phyloP scores from a whole-genome alignment of 441 rosid genomes.

The Populus hybrid region DNA sequence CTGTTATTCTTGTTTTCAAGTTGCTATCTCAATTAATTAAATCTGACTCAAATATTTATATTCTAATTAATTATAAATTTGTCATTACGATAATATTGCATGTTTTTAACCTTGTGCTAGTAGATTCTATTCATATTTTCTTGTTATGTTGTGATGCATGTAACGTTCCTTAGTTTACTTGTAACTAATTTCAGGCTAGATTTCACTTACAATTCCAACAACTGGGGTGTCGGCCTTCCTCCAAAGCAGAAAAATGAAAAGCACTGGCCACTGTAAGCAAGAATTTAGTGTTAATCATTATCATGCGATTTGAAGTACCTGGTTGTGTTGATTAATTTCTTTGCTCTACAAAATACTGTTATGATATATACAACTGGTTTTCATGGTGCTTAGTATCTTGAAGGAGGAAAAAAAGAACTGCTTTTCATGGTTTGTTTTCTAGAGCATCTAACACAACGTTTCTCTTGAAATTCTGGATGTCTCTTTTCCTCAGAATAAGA shows the following conservation, averaged over 20 bases:
- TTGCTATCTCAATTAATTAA: conserved; percentile 4
- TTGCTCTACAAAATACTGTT: neutral
- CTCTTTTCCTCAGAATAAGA: conserved; percentile 50
- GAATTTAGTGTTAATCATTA: conserved; percentile 1
- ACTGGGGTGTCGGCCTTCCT: conserved; percentile 98
- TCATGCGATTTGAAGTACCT: neutral
- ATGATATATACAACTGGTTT: neutral
- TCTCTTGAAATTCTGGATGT: conserved; percentile 6
- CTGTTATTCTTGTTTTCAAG: conserved; percentile 14
- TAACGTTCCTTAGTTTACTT: conserved; percentile 11
- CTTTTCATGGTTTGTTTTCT: conserved; percentile 1
- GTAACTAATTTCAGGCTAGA: conserved; percentile 61
- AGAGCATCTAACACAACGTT: neutral
- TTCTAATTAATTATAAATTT: neutral
- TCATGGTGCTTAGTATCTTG: neutral
- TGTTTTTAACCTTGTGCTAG: neutral
- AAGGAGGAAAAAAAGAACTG: neutral
- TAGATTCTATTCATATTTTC: conserved; percentile 6
- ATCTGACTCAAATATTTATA: neutral
- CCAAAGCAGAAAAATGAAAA: conserved; percentile 81
- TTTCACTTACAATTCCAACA: conserved; percentile 73
- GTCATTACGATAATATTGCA: neutral
- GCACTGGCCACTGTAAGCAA: conserved; percentile 80
- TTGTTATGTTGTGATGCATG: neutral
- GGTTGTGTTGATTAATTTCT: neutral